A percentile compares a stretch with the other conserved stretches of the same genome.
These are phyloP conservation scores for Casuarina glauca DNA, from an alignment of 306 rosid species.

Conservation along the genomic window DNA sequence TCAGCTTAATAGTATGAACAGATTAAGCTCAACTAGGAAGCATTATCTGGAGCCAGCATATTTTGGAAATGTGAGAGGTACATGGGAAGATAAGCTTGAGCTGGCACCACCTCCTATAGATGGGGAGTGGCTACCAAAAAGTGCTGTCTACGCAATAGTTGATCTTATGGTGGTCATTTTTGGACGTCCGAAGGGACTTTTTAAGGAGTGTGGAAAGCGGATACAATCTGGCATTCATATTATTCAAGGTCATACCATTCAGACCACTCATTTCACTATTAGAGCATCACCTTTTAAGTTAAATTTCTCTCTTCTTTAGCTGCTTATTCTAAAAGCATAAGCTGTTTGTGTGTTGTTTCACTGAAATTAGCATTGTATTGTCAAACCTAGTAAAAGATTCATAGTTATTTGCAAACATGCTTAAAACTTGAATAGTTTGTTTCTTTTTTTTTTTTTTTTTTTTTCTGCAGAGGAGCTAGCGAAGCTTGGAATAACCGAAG, in stretches of 20 bases:
- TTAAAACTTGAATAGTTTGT: conserved; percentile 19
- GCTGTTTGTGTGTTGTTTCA: background rate
- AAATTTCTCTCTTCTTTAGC: background rate
- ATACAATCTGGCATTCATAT: conserved; percentile 77
- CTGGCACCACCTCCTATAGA: conserved; percentile 91
- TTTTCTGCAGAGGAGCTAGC: conserved; percentile 72
- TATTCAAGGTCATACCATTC: conserved; percentile 60
- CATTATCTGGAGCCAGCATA: conserved; percentile 74
- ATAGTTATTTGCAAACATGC: conserved; percentile 12
- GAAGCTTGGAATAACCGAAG: conserved; percentile 91
- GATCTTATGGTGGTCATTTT: conserved; percentile 80
- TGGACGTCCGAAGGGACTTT: conserved; percentile 94
- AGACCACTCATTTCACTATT: background rate
- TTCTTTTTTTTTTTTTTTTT: too few species aligned
- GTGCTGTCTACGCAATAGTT: conserved; percentile 88
- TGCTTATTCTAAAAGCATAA: background rate
- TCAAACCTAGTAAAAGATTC: background rate
- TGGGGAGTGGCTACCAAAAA: conserved; percentile 98
- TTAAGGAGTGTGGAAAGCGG: conserved; percentile 90
- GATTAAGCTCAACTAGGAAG: conserved; percentile 47
- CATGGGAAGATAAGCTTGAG: conserved; percentile 76
- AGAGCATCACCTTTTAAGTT: background rate
- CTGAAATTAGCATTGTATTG: background rate
- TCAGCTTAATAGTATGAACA: conserved; percentile 51
- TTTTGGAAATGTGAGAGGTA: conserved; percentile 75